Percentiles rank a stretch among this genome's conserved stretches.
phyloP scores from a whole-genome alignment of 495 filamentous ascomycete species.

The Saxophila tyrrhenica region DNA sequence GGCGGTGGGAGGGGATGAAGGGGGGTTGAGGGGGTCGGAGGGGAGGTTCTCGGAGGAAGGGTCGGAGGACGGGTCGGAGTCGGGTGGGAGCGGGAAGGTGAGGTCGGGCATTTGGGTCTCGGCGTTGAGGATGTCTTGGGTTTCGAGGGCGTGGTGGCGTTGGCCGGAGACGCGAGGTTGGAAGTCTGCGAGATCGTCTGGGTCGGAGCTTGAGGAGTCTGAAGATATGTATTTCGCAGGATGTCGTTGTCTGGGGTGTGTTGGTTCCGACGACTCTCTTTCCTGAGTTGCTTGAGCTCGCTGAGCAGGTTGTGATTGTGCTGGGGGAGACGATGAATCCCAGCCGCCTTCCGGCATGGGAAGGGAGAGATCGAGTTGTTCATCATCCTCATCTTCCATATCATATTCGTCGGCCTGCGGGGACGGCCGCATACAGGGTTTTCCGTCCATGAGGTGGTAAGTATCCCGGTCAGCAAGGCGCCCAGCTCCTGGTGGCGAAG shows the following conservation, averaged over 20 bases:
- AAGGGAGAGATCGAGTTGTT: not conserved
- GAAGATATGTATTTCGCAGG: not conserved
- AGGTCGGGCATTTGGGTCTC: constrained; percentile 22
- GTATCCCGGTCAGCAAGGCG: too few relatives aligned
- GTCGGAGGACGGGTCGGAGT: constrained; percentile 4
- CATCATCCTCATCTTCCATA: not conserved
- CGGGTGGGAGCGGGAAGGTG: constrained; percentile 14
- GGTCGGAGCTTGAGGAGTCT: not conserved
- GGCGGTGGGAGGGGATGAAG: not conserved
- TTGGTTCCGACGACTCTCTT: not conserved
- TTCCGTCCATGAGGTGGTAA: too few relatives aligned
- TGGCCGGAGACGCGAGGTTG: too few relatives aligned
- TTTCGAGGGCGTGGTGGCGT: constrained; percentile 10
- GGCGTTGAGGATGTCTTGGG: constrained; percentile 20
- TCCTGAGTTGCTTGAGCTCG: not conserved
- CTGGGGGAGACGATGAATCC: not conserved
- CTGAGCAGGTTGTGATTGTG: not conserved
- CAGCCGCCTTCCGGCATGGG: not conserved
- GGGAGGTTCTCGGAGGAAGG: not conserved
- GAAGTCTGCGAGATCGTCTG: not conserved
- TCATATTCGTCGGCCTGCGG: not conserved
- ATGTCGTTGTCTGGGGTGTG: not conserved
- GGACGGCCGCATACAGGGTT: not conserved
- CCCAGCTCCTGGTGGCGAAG: too few relatives aligned
- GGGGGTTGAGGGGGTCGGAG: not conserved